Evolutionary conservation across 805 yeast genomes (phyloP).

Genomic region (Lipomyces yamanashiensis): DNA sequence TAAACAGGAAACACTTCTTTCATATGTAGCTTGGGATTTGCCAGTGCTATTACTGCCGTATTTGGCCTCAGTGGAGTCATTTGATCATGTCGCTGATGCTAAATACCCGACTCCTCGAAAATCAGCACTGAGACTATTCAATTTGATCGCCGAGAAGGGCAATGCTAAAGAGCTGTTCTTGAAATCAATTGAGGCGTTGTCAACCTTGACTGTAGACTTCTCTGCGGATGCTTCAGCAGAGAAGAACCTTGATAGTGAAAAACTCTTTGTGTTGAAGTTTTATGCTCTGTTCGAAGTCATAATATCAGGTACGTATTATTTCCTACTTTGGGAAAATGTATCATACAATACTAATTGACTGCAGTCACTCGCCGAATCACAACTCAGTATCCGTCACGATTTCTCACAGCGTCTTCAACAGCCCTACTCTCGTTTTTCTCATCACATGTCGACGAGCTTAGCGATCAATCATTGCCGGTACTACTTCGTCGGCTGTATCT

Average conservation of each 20-base stretch:
- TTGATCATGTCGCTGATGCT: slow-evolving; percentile 25
- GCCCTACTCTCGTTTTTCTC: slow-evolving; percentile 60
- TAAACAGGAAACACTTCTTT: slow-evolving; percentile 54
- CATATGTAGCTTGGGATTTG: slow-evolving; percentile 90
- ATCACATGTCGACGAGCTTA: slow-evolving; percentile 47
- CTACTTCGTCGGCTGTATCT: slow-evolving; percentile 65
- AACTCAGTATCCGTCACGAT: slow-evolving; percentile 79
- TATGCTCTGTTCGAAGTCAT: slow-evolving; percentile 72
- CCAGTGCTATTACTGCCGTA: slow-evolving; percentile 68
- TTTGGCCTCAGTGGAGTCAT: slow-evolving; percentile 45
- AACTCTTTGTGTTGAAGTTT: slow-evolving; percentile 58
- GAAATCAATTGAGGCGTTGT: slow-evolving; percentile 68
- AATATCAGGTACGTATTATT: slow-evolving; percentile 44
- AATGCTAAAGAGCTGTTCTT: slow-evolving; percentile 81
- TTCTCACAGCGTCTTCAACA: slow-evolving; percentile 68
- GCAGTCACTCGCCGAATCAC: slow-evolving; percentile 55
- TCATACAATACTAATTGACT: neutral
- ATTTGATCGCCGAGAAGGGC: slow-evolving; percentile 67
- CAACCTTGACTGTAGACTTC: slow-evolving; percentile 45
- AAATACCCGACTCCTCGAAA: slow-evolving; percentile 43
- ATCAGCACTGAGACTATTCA: slow-evolving; percentile 57
- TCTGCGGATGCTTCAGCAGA: slow-evolving; percentile 38
- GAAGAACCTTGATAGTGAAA: slow-evolving; percentile 32
- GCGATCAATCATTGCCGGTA: slow-evolving; percentile 47
- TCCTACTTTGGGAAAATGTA: neutral